Evolutionary conservation across 768 basidiomycete species (phyloP).

Genomic region (Phlegmacium glaucopus): DNA sequence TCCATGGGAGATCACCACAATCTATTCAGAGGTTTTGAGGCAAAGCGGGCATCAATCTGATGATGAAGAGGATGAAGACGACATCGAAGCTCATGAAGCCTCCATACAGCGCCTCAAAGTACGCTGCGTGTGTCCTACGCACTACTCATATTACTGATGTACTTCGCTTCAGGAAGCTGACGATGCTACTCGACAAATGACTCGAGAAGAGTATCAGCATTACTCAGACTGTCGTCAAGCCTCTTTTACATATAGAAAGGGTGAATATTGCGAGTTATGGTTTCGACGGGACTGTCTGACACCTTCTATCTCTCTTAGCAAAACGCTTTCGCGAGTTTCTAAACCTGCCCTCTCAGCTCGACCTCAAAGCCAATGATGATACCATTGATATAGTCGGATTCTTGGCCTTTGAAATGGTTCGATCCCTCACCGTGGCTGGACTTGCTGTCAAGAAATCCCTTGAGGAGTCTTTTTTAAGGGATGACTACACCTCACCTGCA

Average conservation of each 20-base stretch:
- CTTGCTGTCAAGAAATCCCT: slow-evolving; percentile 78
- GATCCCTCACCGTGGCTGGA: slow-evolving; percentile 86
- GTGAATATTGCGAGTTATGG: slow-evolving; percentile 34
- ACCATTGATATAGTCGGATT: slow-evolving; percentile 97
- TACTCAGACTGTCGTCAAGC: slow-evolving; percentile 97
- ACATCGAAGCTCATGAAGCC: slow-evolving; percentile 92
- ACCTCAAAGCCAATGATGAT: slow-evolving; percentile 89
- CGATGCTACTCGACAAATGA: slow-evolving; percentile 93
- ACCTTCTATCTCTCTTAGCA: slow-evolving; percentile 38
- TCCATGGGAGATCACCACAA: slow-evolving; percentile 92
- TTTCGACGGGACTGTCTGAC: neutral
- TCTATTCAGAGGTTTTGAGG: slow-evolving; percentile 83
- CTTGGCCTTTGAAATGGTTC: slow-evolving; percentile 95
- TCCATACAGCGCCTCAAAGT: slow-evolving; percentile 86
- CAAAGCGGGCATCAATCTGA: slow-evolving; percentile 81
- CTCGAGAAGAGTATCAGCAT: slow-evolving; percentile 93
- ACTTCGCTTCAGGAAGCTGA: slow-evolving; percentile 72
- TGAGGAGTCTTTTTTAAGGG: slow-evolving; percentile 66
- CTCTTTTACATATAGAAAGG: slow-evolving; percentile 95
- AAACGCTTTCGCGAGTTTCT: slow-evolving; percentile 96
- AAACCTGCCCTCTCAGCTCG: slow-evolving; percentile 81
- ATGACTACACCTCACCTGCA: slow-evolving; percentile 61
- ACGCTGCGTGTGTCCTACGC: neutral
- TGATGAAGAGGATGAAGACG: slow-evolving; percentile 94
- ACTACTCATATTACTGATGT: neutral